Base-by-base conservation (phyloP, 306 rosid species). In the Mimosa bimucronata region DNA sequence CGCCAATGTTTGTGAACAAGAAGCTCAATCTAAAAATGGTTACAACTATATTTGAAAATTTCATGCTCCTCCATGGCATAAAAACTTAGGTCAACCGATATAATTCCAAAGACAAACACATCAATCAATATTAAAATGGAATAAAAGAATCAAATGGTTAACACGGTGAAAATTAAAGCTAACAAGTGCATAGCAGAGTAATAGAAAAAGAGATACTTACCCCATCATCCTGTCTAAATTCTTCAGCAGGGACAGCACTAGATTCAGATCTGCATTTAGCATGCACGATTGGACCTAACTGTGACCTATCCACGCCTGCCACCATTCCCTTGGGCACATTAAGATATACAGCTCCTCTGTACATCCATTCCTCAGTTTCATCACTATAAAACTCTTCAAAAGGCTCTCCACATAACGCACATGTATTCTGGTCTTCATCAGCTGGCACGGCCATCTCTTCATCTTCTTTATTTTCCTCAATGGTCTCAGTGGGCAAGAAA, bases 381-480 rank as follows among this genome's bases (percentile, higher is more conserved):
- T 91, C 96, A 84, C 97, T 90, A 88, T 91, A 95, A 86, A 95
- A 95, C 80, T 90, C 99, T 31, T 93, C 99, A 60, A 95, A 95
- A 58, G 96, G 87, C 76, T 95, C 99, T 74, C 98, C 98, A 44
- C 99, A 95, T 77, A 95, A 81, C 8, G 97, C 98, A 82, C 98
- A 95, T 37, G 89, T 85, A 66, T 86, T 93, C 83, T 95, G 99
- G 76, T 93, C 94, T 66, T 95, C 99, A 28, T 95, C 99, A 38
- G 97, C 98, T 2, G 94, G 99, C 74, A 95, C 98, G 31, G 97
- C 97, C 90, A 93, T 70, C 84, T 91, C 99, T 83, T 95, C 99
- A 72, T 93, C 89, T 52, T 88, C 88, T 83, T 88, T 91, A 85
- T 80, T 86, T 87, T 95, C 98, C 73, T 89, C 97, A 18, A 85